Base-by-base conservation (phyloP, 1,139 yeast species). In the Yamadazyma taylorii region DNA sequence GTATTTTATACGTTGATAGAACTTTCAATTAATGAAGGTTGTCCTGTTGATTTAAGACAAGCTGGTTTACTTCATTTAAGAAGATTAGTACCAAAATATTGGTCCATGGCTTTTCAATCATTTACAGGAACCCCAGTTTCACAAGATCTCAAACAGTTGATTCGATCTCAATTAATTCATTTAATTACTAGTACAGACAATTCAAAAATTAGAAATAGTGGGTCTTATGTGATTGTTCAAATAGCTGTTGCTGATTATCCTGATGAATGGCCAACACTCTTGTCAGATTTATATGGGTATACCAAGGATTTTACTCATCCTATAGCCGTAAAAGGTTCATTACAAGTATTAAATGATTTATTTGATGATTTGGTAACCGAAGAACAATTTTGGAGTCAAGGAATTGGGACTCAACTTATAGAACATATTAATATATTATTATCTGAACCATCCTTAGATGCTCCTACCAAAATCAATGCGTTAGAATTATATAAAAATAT, bases 201-300 rank as follows among this genome's bases (percentile, higher is more conserved):
- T 42, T 68, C 84, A n/a, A 85, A 84, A 51, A 64, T 89, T 13
- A 68, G 89, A 42, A 74, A 73, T 26, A 76, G 86, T 34, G 78
- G 85, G 2, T 80, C 92, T 1, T 81, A 87, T 47, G 82, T 87
- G 11, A 76, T 88, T 17, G 85, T 86, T 2, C 95, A 85, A 51
- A 85, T 92, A 17, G 90, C 96, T 1, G 85, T 87, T 1, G 85
- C 83, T 1, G 98, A 92, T 53, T 90, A 79, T 54, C 98, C 98
- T 0, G 97, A 92, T 52, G 95, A 88, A 54, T 92, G 97, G 97
- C 96, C 97, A 0, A 73, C 71, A 22, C 66, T 92, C 33, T 56
- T 90, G 40, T 61, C 65, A 15, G 53, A 60, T 11, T 55, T 85
- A 34, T 78, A 78, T 51, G 51, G 57, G 14, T 61, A 68, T 34